Evolutionary conservation across 2,329 filamentous ascomycete species (phyloP).

Genomic region (Clonostachys chloroleuca): DNA sequence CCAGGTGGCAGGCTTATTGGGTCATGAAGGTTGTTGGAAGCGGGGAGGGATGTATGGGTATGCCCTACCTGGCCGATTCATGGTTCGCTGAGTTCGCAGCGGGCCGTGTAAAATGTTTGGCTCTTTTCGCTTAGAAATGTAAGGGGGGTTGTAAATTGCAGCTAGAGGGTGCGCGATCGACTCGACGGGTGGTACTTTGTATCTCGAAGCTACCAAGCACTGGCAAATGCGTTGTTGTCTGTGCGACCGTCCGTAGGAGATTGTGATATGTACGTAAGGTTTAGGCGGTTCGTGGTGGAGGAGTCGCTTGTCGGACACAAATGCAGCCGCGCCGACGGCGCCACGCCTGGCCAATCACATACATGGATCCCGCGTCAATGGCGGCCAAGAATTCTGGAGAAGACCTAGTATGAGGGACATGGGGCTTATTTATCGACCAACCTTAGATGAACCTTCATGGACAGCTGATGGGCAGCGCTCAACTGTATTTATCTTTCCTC

Average conservation of each 20-base stretch:
- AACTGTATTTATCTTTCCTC: background rate
- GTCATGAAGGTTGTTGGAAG: too few relatives aligned
- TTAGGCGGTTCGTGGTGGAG: too few relatives aligned
- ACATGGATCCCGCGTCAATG: background rate
- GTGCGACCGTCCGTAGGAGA: conserved; percentile 1
- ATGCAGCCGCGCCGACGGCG: conserved; percentile 28
- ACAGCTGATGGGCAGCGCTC: too few relatives aligned
- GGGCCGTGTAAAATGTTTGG: too few relatives aligned
- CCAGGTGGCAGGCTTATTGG: too few relatives aligned
- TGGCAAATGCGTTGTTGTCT: background rate
- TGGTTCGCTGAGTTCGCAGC: conserved; percentile 13
- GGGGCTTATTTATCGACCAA: background rate
- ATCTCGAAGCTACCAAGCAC: background rate
- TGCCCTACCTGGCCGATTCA: conserved; percentile 58
- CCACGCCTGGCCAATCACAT: conserved; percentile 16
- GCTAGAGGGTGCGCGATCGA: too few relatives aligned
- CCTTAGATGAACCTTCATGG: background rate
- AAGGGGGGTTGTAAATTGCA: too few relatives aligned
- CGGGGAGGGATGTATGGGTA: background rate
- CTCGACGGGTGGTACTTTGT: background rate
- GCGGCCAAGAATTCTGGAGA: conserved; percentile 10
- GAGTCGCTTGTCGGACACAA: conserved; percentile 23
- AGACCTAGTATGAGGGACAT: background rate
- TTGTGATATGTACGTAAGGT: too few relatives aligned
- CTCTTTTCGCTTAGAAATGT: too few relatives aligned